Evolutionary conservation across 495 filamentous ascomycete species (phyloP).

Genomic region (Filosporella fistucella): DNA sequence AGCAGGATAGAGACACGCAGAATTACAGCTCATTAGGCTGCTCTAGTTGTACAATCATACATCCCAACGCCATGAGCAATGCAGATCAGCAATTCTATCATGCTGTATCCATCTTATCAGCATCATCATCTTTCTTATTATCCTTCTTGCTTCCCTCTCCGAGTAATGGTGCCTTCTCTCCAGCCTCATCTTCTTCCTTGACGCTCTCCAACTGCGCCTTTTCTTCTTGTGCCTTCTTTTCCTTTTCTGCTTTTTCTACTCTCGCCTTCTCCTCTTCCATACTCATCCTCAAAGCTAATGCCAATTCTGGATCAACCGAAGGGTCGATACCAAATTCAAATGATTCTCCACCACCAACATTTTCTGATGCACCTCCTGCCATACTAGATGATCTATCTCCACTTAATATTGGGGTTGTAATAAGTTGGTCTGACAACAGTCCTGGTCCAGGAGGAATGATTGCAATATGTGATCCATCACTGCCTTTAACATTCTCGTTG

Average conservation of each 20-base stretch:
- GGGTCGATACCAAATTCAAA: constrained; percentile 77
- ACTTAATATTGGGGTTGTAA: constrained; percentile 84
- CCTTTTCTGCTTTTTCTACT: constrained; percentile 77
- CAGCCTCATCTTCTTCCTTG: constrained; percentile 70
- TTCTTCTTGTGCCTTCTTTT: constrained; percentile 59
- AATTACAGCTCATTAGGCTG: too few relatives aligned
- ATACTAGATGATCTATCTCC: constrained; percentile 59
- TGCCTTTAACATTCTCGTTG: constrained; percentile 84
- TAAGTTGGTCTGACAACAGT: constrained; percentile 85
- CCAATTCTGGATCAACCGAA: constrained; percentile 84
- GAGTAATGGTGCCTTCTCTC: constrained; percentile 52
- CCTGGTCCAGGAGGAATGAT: constrained; percentile 88
- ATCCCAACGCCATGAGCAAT: constrained; percentile 24
- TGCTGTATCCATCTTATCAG: constrained; percentile 88
- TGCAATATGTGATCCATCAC: constrained; percentile 84
- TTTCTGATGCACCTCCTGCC: constrained; percentile 42
- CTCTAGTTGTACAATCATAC: constrained; percentile 19
- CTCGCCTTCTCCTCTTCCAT: constrained; percentile 96
- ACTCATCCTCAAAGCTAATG: constrained; percentile 93
- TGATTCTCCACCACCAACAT: constrained; percentile 48
- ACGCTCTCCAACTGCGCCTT: constrained; percentile 74
- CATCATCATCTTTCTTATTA: constrained; percentile 59
- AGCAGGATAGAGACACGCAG: too few relatives aligned
- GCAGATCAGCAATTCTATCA: constrained; percentile 29
- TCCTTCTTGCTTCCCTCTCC: constrained; percentile 53